Evolutionary conservation across 192 early-diverging fungal genomes (phyloP).

Genomic region (Coemansia erecta): DNA sequence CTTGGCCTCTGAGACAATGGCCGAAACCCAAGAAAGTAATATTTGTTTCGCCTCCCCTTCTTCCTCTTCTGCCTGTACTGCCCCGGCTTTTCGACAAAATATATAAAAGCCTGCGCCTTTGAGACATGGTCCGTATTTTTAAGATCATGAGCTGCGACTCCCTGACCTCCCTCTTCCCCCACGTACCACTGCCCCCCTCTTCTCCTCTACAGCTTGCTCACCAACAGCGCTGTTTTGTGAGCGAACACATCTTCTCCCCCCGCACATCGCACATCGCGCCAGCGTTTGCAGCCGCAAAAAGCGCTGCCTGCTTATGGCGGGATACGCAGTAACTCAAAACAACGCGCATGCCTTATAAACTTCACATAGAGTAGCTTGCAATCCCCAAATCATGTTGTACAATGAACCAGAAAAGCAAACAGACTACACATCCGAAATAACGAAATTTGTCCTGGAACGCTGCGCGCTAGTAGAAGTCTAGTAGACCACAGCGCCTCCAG

Average conservation of each 20-base stretch:
- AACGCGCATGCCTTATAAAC: too few relatives aligned
- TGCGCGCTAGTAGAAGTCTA: neutral
- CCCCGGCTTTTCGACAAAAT: neutral
- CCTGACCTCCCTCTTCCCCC: too few relatives aligned
- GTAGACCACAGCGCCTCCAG: conserved; percentile 11
- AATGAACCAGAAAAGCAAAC: neutral
- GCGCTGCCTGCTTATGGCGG: too few relatives aligned
- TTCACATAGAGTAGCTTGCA: neutral
- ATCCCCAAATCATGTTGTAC: neutral
- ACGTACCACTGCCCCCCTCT: too few relatives aligned
- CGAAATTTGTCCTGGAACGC: neutral
- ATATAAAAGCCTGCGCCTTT: neutral
- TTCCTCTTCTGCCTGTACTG: conserved; percentile 4
- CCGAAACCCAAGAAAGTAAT: conserved; percentile 22
- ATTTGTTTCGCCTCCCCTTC: neutral
- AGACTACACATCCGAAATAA: conserved; percentile 4
- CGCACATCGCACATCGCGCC: too few relatives aligned
- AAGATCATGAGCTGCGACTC: too few relatives aligned
- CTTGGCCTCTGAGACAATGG: conserved; percentile 19
- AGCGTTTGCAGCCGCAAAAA: too few relatives aligned
- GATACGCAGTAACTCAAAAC: too few relatives aligned
- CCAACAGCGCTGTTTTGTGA: too few relatives aligned
- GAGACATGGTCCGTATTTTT: neutral
- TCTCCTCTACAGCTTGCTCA: too few relatives aligned
- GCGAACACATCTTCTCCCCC: too few relatives aligned